Percentiles rank a stretch among this genome's conserved stretches.
Conservation (phyloP, 805 yeast species). For the Cyberlindnera euphorbiae region DNA sequence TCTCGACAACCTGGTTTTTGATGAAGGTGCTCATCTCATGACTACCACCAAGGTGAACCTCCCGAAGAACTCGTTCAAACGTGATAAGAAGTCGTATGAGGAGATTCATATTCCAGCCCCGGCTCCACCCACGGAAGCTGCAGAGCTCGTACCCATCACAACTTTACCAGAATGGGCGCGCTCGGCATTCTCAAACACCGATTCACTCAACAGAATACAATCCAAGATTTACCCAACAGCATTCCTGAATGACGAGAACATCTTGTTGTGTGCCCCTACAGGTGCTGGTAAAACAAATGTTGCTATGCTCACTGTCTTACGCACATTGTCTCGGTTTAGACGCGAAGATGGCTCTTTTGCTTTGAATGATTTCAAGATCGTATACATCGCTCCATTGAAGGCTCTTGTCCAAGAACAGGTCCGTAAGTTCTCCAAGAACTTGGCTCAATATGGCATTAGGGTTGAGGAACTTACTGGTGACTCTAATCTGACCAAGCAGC, state of each 20-base stretch:
- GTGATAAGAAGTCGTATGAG: slow-evolving; percentile 70
- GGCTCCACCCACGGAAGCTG: slow-evolving; percentile 36
- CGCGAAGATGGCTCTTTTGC: slow-evolving; percentile 45
- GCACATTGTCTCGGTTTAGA: slow-evolving; percentile 52
- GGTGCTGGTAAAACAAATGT: slow-evolving; percentile 99
- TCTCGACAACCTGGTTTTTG: slow-evolving; percentile 57
- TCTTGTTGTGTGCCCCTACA: slow-evolving; percentile 92
- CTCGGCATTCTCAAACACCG: slow-evolving; percentile 63
- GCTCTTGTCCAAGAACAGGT: slow-evolving; percentile 96
- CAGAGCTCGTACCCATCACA: slow-evolving; percentile 47
- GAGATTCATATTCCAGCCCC: slow-evolving; percentile 94
- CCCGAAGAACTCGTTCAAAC: slow-evolving; percentile 81
- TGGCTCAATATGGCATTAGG: slow-evolving; percentile 55
- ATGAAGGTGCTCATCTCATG: slow-evolving; percentile 68
- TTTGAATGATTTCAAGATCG: slow-evolving; percentile 61
- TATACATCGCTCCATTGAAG: slow-evolving; percentile 88
- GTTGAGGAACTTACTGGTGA: slow-evolving; percentile 94
- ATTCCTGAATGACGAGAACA: slow-evolving; percentile 61
- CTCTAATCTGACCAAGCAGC: slow-evolving; percentile 66
- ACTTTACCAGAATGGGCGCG: slow-evolving; percentile 81
- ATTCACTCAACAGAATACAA: slow-evolving; percentile 74
- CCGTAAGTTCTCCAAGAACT: slow-evolving; percentile 71
- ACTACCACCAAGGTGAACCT: slow-evolving; percentile 62
- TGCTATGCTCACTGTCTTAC: slow-evolving; percentile 78
- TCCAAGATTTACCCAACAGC: slow-evolving; percentile 80